Percentiles rank a stretch among this genome's conserved stretches.
phyloP scores from a whole-genome alignment of 2,329 filamentous ascomycete species.

The Tolypocladium ophioglossoides region DNA sequence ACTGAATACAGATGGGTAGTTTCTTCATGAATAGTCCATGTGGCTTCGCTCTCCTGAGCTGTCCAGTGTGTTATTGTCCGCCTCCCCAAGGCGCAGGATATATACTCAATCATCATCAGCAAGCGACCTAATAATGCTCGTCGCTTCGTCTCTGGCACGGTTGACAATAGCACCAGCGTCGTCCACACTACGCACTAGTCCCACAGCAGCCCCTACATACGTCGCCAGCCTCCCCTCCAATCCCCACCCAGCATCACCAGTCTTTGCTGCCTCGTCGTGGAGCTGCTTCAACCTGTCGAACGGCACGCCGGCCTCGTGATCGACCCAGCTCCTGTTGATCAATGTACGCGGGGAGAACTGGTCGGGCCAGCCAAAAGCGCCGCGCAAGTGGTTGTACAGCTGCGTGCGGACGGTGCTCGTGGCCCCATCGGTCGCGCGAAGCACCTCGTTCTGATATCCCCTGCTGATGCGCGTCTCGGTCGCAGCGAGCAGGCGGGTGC shows the following conservation, averaged over 20 bases:
- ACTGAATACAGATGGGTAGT: too few relatives aligned
- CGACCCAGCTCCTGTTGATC: conserved; percentile 25
- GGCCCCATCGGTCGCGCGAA: conserved; percentile 28
- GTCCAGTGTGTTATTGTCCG: too few relatives aligned
- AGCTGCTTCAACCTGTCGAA: conserved; percentile 33
- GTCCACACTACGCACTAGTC: conserved; percentile 29
- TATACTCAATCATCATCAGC: not conserved
- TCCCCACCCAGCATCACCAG: conserved; percentile 35
- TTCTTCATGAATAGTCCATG: too few relatives aligned
- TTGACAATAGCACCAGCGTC: conserved; percentile 27
- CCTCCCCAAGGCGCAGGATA: too few relatives aligned
- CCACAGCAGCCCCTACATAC: conserved; percentile 36
- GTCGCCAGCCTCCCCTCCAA: conserved; percentile 36
- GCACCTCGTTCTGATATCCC: conserved; percentile 31
- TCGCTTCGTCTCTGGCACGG: conserved; percentile 17
- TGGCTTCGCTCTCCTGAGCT: too few relatives aligned
- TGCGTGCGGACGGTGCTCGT: conserved; percentile 28
- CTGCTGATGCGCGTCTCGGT: conserved; percentile 26
- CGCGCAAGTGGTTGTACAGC: conserved; percentile 33
- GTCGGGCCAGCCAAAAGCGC: conserved; percentile 31
- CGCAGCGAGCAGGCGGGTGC: conserved; percentile 51
- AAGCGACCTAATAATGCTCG: conserved; percentile 4
- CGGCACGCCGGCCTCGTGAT: conserved; percentile 21
- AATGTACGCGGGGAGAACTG: conserved; percentile 28
- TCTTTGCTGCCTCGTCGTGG: conserved; percentile 28